These are phyloP conservation scores for Nicotiana tomentosiformis DNA, from an alignment of 257 asterid genomes.

Conservation along the genomic window DNA sequence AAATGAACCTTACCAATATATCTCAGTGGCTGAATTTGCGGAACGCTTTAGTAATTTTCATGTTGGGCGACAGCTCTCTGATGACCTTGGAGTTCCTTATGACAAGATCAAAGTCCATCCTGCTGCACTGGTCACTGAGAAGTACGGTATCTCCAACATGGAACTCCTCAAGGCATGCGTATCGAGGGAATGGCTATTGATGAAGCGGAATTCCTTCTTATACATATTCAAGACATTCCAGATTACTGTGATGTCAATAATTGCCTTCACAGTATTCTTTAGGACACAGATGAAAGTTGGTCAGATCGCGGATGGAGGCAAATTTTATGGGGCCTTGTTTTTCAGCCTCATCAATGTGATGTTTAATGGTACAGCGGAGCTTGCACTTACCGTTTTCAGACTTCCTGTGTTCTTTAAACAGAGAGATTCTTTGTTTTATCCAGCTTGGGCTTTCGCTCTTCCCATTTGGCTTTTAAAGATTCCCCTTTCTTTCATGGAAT, in stretches of 20 bases:
- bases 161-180: slow-evolving; percentile 72
- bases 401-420: slow-evolving; percentile 93
- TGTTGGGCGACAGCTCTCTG: slow-evolving; percentile 54
- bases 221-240: slow-evolving; percentile 83
- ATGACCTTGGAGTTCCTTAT: slow-evolving; percentile 66
- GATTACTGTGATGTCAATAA: slow-evolving; percentile 81
- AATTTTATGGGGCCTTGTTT: slow-evolving; percentile 80
- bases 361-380: slow-evolving; percentile 91
- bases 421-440: slow-evolving; percentile 77
- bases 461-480: slow-evolving; percentile 86
- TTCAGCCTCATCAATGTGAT: slow-evolving; percentile 78
- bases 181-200: slow-evolving; percentile 87
- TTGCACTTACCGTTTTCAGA: slow-evolving; percentile 61
- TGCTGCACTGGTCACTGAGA: slow-evolving; percentile 84
- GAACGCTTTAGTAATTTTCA: slow-evolving; percentile 63
- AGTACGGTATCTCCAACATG: slow-evolving; percentile 77
- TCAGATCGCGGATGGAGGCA: slow-evolving; percentile 57
- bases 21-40: slow-evolving; percentile 65
- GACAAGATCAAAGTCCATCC: slow-evolving; percentile 70
- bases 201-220: slow-evolving; percentile 73
- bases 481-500: slow-evolving; percentile 82
- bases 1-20: slow-evolving; percentile 49
- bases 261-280: slow-evolving; percentile 83
- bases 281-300: slow-evolving; percentile 83
- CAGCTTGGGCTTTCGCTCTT: slow-evolving; percentile 94